These are phyloP conservation scores for Echria macrotheca DNA, from an alignment of 495 filamentous ascomycete genomes.

Conservation along the genomic window DNA sequence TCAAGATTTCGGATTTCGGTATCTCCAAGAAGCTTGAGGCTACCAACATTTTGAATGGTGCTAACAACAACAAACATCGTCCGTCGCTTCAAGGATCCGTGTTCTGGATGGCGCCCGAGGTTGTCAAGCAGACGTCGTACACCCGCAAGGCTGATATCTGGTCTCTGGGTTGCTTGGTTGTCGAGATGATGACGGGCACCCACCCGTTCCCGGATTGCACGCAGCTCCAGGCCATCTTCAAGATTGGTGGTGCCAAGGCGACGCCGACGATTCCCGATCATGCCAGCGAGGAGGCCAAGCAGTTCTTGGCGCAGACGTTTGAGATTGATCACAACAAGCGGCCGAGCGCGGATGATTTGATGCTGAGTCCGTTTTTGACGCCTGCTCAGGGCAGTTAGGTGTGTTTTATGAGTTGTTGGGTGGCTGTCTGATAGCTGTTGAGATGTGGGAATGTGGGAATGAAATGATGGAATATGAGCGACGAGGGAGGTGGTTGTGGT, in stretches of 20 bases:
- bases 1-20: conserved; percentile 99
- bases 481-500: too few species aligned
- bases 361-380: conserved; percentile 73
- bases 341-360: conserved; percentile 84
- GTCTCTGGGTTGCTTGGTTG: conserved; percentile 92
- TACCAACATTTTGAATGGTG: conserved; percentile 47
- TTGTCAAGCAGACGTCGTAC: conserved; percentile 94
- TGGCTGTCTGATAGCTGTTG: too few species aligned
- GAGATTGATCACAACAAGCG: conserved; percentile 89
- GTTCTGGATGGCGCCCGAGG: conserved; percentile 99
- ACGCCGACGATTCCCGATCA: conserved; percentile 84
- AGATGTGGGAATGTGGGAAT: too few species aligned
- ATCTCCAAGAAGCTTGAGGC: conserved; percentile 75
- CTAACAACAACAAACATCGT: conserved; percentile 68
- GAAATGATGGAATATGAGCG: too few species aligned
- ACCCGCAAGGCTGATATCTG: conserved; percentile 99
- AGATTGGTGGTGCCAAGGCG: conserved; percentile 84
- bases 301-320: conserved; percentile 85
- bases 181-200: conserved; percentile 97
- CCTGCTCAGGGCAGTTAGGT: conserved; percentile 30
- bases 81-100: conserved; percentile 95
- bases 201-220: conserved; percentile 97
- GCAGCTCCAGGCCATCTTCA: conserved; percentile 97
- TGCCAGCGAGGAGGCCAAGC: conserved; percentile 77
- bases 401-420: too few species aligned